Percentiles rank a stretch among this genome's conserved stretches.
phyloP scores from a whole-genome alignment of 345 rosid genomes.

The Acer negundo region DNA sequence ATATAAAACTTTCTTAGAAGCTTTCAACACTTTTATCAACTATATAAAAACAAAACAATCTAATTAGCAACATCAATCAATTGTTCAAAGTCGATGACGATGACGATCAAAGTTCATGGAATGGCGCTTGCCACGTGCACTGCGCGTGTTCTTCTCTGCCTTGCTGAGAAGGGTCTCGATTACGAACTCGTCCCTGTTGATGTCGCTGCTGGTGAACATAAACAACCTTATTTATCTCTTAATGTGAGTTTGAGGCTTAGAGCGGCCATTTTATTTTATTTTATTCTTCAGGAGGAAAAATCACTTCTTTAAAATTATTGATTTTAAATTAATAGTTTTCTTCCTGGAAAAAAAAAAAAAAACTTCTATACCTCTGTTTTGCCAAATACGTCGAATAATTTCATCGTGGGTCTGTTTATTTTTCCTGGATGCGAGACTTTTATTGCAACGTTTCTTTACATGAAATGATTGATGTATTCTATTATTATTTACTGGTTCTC shows the following conservation, averaged over 20 bases:
- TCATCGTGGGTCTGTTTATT: neutral
- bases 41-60: neutral
- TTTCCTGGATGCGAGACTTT: neutral
- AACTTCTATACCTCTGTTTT: neutral
- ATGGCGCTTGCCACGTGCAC: slow-evolving; percentile 16
- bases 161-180: slow-evolving; percentile 23
- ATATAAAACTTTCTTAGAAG: neutral
- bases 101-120: slow-evolving; percentile 37
- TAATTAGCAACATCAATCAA: neutral
- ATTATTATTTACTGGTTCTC: neutral
- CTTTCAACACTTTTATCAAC: neutral
- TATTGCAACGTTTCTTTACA: neutral
- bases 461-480: neutral
- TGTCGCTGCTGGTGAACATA: slow-evolving; percentile 16
- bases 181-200: slow-evolving; percentile 29
- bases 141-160: slow-evolving; percentile 27
- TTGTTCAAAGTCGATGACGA: neutral
- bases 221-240: slow-evolving; percentile 34
- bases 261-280: neutral
- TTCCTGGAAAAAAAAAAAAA: too few relatives aligned
- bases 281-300: too few relatives aligned
- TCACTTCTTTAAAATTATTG: too few relatives aligned
- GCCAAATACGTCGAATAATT: neutral
- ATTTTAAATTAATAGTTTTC: too few relatives aligned
- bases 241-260: slow-evolving; percentile 21